These are phyloP conservation scores for Draba incana DNA, from an alignment of 345 rosid species.

Conservation along the genomic window DNA sequence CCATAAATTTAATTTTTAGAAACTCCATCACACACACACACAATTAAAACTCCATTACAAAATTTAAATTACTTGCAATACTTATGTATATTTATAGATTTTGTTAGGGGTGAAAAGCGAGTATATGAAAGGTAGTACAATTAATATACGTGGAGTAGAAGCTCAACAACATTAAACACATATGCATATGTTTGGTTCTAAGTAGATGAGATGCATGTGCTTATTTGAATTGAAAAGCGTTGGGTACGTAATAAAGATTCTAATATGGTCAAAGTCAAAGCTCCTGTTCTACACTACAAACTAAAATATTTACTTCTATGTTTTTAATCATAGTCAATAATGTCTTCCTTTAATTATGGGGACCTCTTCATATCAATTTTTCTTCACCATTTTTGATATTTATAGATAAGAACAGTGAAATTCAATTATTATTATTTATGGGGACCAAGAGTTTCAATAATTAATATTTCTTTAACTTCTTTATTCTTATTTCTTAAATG, in stretches of 20 bases:
- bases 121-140: slow-evolving; percentile 14
- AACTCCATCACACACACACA: no score
- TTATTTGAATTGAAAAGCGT: slow-evolving; percentile 34
- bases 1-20: no score
- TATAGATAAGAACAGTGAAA: background rate
- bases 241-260: slow-evolving; percentile 32
- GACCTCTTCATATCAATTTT: slow-evolving; percentile 11
- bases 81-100: slow-evolving; percentile 2
- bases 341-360: slow-evolving; percentile 21
- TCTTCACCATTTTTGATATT: slow-evolving; percentile 1
- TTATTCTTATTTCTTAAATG: background rate
- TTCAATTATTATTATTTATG: slow-evolving; percentile 6
- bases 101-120: slow-evolving; percentile 6
- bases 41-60: no score
- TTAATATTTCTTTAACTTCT: slow-evolving; percentile 1
- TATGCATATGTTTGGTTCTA: slow-evolving; percentile 37
- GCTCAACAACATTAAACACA: slow-evolving; percentile 38
- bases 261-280: slow-evolving; percentile 41
- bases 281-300: slow-evolving; percentile 17
- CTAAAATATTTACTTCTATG: slow-evolving; percentile 25
- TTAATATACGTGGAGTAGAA: slow-evolving; percentile 37
- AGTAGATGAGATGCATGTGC: slow-evolving; percentile 39
- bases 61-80: no score
- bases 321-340: slow-evolving; percentile 33
- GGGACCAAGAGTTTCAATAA: background rate